phyloP scores from a whole-genome alignment of 2,329 filamentous ascomycete species.

The Aspergillus fischeri region DNA sequence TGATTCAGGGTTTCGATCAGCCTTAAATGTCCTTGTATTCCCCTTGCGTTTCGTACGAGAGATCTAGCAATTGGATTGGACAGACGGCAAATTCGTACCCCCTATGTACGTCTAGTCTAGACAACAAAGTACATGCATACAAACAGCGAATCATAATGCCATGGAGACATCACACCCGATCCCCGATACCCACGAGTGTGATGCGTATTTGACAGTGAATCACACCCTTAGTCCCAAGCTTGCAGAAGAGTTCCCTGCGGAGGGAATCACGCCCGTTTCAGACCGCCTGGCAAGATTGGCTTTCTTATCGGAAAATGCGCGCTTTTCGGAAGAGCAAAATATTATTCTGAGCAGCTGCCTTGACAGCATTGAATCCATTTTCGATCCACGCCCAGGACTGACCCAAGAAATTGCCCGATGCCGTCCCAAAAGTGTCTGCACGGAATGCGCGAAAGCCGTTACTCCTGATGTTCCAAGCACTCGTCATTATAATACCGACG shows the following conservation, averaged over 20 bases:
- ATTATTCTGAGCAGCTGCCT: constrained; percentile 33
- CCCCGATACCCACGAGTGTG: neutral
- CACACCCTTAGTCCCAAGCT: neutral
- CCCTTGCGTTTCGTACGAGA: neutral
- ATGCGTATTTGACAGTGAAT: neutral
- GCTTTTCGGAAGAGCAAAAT: constrained; percentile 24
- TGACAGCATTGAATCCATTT: constrained; percentile 34
- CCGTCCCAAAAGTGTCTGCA: constrained; percentile 8
- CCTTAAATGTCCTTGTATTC: neutral
- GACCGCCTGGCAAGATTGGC: constrained; percentile 31
- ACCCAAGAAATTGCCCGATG: constrained; percentile 17
- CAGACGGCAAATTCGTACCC: neutral
- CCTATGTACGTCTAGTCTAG: neutral
- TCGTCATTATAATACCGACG: neutral
- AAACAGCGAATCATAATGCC: neutral
- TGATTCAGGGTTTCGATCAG: neutral
- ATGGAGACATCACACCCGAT: neutral
- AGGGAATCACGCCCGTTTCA: constrained; percentile 5
- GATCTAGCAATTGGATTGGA: neutral
- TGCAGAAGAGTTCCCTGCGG: neutral
- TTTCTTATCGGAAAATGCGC: constrained; percentile 21
- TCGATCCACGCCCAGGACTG: constrained; percentile 21
- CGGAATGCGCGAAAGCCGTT: neutral
- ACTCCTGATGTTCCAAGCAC: neutral
- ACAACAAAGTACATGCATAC: neutral